These are phyloP conservation scores for Umbelopsis ramanniana DNA, from an alignment of 192 early-diverging fungal genomes.

Conservation along the genomic window DNA sequence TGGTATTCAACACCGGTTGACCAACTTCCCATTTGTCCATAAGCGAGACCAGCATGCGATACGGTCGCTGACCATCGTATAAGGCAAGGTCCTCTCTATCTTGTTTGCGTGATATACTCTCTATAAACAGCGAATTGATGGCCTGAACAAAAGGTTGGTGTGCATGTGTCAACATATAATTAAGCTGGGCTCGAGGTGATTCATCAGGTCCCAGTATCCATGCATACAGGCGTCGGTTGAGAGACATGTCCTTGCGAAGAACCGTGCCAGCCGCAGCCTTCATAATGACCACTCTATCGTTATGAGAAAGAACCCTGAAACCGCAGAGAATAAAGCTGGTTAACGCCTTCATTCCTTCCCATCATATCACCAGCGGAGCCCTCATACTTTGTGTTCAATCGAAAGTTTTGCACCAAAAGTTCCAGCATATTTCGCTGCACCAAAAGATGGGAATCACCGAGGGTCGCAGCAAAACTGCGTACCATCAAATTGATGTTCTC, in stretches of 20 bases:
- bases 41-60: constrained; percentile 84
- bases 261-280: constrained; percentile 80
- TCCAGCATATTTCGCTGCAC: constrained; percentile 87
- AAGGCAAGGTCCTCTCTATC: constrained; percentile 17
- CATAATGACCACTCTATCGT: constrained; percentile 72
- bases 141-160: constrained; percentile 58
- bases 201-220: constrained; percentile 75
- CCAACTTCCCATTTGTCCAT: constrained; percentile 87
- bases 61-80: constrained; percentile 62
- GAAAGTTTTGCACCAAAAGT: constrained; percentile 75
- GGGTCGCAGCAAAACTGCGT: constrained; percentile 71
- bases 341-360: neutral
- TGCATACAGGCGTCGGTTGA: constrained; percentile 89
- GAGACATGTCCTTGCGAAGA: constrained; percentile 89
- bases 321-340: constrained; percentile 1
- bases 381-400: constrained; percentile 59
- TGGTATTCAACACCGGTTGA: constrained; percentile 68
- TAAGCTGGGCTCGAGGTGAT: constrained; percentile 41
- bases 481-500: constrained; percentile 72
- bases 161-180: constrained; percentile 59
- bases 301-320: constrained; percentile 59
- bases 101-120: neutral
- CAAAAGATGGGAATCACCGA: constrained; percentile 76
- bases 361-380: too few species aligned
- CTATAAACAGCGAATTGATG: constrained; percentile 55